Evolutionary conservation across 805 yeast genomes (phyloP).

Genomic region (Wickerhamomyces sydowiorum): DNA sequence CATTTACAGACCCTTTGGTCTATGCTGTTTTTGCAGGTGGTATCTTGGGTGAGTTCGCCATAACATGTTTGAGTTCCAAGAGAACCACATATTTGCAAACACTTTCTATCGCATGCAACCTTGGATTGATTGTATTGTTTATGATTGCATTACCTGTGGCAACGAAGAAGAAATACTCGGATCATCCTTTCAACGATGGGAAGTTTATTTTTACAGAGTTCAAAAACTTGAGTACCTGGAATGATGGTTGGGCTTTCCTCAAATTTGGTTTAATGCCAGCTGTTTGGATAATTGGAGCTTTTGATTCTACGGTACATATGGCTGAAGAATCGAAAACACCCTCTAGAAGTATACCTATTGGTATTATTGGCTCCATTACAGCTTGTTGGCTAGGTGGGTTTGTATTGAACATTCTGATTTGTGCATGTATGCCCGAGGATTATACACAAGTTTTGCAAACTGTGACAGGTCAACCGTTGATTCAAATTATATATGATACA

Average conservation of each 20-base stretch:
- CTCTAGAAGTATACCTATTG: conserved; percentile 54
- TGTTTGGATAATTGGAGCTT: conserved; percentile 72
- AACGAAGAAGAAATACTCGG: conserved; percentile 25
- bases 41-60: conserved; percentile 38
- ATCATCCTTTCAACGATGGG: conserved; percentile 36
- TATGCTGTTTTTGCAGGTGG: conserved; percentile 62
- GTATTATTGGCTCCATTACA: conserved; percentile 56
- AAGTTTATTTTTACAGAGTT: conserved; percentile 48
- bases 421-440: conserved; percentile 48
- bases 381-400: conserved; percentile 55
- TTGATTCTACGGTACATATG: conserved; percentile 67
- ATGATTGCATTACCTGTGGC: conserved; percentile 58
- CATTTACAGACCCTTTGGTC: conserved; percentile 40
- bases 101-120: conserved; percentile 45
- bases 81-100: conserved; percentile 51
- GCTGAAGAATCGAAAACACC: conserved; percentile 65
- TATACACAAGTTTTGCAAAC: conserved; percentile 35
- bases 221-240: conserved; percentile 46
- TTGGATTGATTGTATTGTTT: conserved; percentile 42
- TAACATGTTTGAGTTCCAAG: conserved; percentile 49
- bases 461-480: conserved; percentile 55
- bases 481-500: conserved; percentile 57
- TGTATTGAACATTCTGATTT: conserved; percentile 44
- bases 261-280: conserved; percentile 53
- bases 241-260: conserved; percentile 49